These are phyloP conservation scores for Kalanchoe fedtschenkoi DNA, from an alignment of 164 flowering plant species.

Conservation along the genomic window DNA sequence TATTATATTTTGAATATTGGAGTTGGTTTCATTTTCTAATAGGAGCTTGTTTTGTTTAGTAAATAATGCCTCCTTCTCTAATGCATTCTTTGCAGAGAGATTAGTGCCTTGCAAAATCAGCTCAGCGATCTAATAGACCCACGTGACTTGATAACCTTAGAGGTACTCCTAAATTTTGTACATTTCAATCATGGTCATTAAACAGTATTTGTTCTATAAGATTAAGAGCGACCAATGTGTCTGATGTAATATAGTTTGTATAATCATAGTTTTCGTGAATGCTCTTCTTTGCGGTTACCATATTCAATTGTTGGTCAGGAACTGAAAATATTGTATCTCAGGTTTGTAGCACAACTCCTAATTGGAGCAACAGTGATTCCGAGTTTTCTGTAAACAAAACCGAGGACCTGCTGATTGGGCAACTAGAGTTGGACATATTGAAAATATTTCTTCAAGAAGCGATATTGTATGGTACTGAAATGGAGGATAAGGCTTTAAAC, in stretches of 20 bases:
- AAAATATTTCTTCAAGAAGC: conserved; percentile 77
- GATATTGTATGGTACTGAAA: conserved; percentile 32
- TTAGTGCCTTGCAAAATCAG: conserved; percentile 11
- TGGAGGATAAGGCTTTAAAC: conserved; percentile 33
- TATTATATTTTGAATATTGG: neutral
- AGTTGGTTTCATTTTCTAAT: neutral
- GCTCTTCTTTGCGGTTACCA: neutral
- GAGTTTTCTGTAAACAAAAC: conserved; percentile 17
- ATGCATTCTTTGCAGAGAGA: conserved; percentile 44
- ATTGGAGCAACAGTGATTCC: neutral
- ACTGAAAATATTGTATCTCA: neutral
- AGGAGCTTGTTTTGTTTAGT: neutral
- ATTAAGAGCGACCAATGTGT: too few relatives aligned
- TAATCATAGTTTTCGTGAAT: neutral
- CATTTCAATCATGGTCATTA: too few relatives aligned
- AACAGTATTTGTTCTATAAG: too few relatives aligned
- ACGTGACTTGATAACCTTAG: neutral
- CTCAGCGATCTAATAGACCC: conserved; percentile 5
- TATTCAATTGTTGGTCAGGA: neutral
- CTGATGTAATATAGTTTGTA: too few relatives aligned
- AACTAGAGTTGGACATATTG: conserved; percentile 71
- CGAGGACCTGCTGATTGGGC: conserved; percentile 62
- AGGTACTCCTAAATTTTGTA: too few relatives aligned
- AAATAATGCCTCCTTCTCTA: neutral
- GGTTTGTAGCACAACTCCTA: neutral